phyloP scores from a whole-genome alignment of 164 flowering plant genomes.

The Vitis rotundifolia region DNA sequence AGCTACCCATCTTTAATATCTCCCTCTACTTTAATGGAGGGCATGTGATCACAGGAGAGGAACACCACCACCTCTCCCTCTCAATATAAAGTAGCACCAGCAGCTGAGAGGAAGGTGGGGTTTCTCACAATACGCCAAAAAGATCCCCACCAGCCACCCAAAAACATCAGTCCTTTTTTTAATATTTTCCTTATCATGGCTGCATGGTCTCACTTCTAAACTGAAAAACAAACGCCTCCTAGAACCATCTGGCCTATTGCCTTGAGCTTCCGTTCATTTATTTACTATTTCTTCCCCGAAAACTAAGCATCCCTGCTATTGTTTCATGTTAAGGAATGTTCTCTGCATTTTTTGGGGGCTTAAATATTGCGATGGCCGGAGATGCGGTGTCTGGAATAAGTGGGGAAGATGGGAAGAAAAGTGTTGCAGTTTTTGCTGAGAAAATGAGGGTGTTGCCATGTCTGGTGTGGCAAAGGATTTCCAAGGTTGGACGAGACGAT shows the following conservation, averaged over 20 bases:
- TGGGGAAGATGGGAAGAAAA: background rate
- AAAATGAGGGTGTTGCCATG: conserved; percentile 32
- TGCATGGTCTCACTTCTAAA: background rate
- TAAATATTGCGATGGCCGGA: conserved; percentile 12
- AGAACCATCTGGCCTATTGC: background rate
- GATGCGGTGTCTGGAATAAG: background rate
- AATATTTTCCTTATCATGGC: background rate
- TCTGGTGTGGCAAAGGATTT: conserved; percentile 25
- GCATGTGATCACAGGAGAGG: conserved; percentile 14
- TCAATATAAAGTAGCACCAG: conserved; percentile 6
- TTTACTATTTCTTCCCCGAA: background rate
- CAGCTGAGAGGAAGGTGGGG: background rate
- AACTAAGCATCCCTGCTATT: background rate
- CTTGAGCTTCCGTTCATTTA: too few relatives aligned
- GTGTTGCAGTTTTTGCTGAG: background rate
- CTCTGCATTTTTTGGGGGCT: conserved; percentile 14
- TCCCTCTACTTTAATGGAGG: conserved; percentile 6
- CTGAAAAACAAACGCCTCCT: background rate
- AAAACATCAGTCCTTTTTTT: background rate
- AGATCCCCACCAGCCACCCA: conserved; percentile 3
- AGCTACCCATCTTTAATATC: conserved; percentile 2
- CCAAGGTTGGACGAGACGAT: conserved; percentile 70
- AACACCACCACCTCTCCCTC: conserved; percentile 2
- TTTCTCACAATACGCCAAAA: conserved; percentile 2
- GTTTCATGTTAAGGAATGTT: conserved; percentile 6